A percentile compares a stretch with the other conserved stretches of the same genome.
phyloP scores from a whole-genome alignment of 177 flowering plant genomes.

The Tripterygium wilfordii region DNA sequence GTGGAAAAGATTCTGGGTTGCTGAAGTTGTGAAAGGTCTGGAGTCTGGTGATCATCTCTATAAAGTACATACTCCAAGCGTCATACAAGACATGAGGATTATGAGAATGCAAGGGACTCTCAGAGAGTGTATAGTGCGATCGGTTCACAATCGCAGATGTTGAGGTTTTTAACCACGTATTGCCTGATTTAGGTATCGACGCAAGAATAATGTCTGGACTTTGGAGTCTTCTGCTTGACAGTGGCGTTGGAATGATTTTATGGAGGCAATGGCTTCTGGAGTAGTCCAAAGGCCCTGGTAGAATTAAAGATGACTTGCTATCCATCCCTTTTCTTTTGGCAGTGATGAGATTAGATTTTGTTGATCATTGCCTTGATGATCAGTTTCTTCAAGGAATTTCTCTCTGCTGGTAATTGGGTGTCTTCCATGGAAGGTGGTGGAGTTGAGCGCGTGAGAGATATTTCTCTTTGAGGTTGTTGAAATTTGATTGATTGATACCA shows the following conservation, averaged over 20 bases:
- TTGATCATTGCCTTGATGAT: too few species aligned
- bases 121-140: not conserved
- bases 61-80: slow-evolving; percentile 12
- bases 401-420: too few species aligned
- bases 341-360: too few species aligned
- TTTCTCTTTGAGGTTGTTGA: too few species aligned
- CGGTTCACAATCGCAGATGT: slow-evolving; percentile 26
- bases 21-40: not conserved
- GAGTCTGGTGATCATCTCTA: not conserved
- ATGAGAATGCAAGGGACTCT: slow-evolving; percentile 20
- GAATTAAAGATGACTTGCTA: too few species aligned
- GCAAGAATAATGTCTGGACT: slow-evolving; percentile 27
- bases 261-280: too few species aligned
- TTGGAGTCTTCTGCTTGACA: slow-evolving; percentile 21
- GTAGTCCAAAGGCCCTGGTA: too few species aligned
- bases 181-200: slow-evolving; percentile 37
- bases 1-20: not conserved
- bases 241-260: slow-evolving; percentile 24
- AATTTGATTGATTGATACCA: too few species aligned
- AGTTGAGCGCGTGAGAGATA: too few species aligned
- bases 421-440: too few species aligned
- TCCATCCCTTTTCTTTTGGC: too few species aligned
- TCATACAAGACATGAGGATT: slow-evolving; percentile 42
- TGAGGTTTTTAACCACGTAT: slow-evolving; percentile 35
- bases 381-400: too few species aligned